Base-by-base conservation (phyloP, 2,329 filamentous ascomycete species). In the Ilyonectria robusta region DNA sequence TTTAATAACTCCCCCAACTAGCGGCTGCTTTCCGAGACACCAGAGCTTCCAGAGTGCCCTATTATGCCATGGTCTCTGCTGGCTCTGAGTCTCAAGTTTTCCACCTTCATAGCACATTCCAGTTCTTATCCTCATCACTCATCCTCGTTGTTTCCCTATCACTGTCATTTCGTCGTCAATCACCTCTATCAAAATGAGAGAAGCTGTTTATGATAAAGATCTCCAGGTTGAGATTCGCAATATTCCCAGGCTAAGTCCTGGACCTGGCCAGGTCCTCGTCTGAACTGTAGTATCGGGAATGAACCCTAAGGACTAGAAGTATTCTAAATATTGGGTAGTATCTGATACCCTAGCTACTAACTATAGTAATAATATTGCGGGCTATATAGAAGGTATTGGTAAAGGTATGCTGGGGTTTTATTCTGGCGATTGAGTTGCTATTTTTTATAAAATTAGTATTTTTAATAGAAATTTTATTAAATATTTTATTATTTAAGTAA, bases 291-390 rank as follows among this genome's bases (percentile, higher is more conserved):
- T 50, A 6, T 42, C 54, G 4, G 59, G 50, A 4, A 33, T n/a
- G 3, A 62, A 62, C 19, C 58, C 48, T 17, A 47, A 54, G n/a
- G 59, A 62, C 26, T 62, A n/a, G n/a, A n/a, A n/a, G n/a, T n/a
- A n/a, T n/a, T n/a, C n/a, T n/a, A n/a, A n/a, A n/a, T n/a, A n/a
- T n/a, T n/a, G 59, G 59, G 37, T 47, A 53, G n/a, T 11, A 8
- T 19, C 21, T n/a, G 44, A 21, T 13, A 19, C 15, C 23, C 17
- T 2, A 29, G 21, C 44, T 46, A 46, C 31, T 23, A 54, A 26
- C 17, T 15, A 42, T 42, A 48, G 58, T 19, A 35, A 61, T 8
- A 48, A 61, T n/a, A 42, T 61, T 5, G 46, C 58, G 2, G 58
- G 58, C 21, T 53, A 31, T 19, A 37, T 61, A 1, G 11, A 53